These are phyloP conservation scores for Linaria vulgaris DNA, from an alignment of 257 asterid genomes.

Conservation along the genomic window DNA sequence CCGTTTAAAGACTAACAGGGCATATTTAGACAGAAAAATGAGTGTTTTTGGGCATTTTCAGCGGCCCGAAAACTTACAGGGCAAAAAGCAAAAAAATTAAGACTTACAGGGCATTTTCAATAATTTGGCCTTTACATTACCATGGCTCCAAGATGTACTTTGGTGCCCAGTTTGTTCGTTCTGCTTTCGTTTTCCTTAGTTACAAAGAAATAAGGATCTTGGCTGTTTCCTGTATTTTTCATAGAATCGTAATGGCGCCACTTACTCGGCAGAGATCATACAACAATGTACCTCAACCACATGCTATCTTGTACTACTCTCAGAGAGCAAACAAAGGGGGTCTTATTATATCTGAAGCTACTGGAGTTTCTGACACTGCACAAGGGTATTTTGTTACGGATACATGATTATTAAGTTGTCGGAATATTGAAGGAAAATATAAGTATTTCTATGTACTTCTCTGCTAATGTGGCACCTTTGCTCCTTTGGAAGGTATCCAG, in stretches of 20 bases:
- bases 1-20: too few species aligned
- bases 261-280: conserved; percentile 65
- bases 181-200: neutral
- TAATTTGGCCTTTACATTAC: neutral
- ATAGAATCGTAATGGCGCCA: conserved; percentile 69
- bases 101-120: too few species aligned
- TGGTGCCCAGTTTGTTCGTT: neutral
- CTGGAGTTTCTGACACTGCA: conserved; percentile 60
- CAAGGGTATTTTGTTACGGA: conserved; percentile 39
- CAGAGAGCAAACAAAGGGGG: conserved; percentile 64
- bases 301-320: conserved; percentile 60
- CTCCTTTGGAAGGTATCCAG: conserved; percentile 25
- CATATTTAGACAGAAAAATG: too few species aligned
- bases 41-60: too few species aligned
- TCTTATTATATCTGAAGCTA: conserved; percentile 54
- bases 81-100: too few species aligned
- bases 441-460: neutral
- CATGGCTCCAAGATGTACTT: neutral
- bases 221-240: neutral
- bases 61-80: too few species aligned
- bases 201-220: neutral
- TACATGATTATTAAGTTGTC: neutral
- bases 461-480: neutral
- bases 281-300: conserved; percentile 60
- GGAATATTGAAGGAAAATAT: neutral